Percentiles rank a stretch among this genome's conserved stretches.
phyloP scores from a whole-genome alignment of 2,329 filamentous ascomycete species.

The Balansia obtecta region DNA sequence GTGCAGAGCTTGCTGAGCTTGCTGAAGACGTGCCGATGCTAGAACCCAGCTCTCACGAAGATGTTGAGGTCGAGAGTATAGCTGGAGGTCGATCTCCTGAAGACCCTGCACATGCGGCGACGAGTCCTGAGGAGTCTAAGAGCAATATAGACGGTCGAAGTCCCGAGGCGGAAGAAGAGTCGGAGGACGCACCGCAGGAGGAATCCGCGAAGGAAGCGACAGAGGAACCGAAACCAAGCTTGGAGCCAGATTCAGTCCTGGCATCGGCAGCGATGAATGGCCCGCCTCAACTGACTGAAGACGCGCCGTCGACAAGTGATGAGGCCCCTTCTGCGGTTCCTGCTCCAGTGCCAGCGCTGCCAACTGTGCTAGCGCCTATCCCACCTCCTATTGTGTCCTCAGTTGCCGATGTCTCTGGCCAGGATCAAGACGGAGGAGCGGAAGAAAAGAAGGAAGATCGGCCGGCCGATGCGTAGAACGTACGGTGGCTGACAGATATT shows the following conservation, averaged over 20 bases:
- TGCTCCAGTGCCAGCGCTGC: neutral
- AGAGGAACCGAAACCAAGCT: neutral
- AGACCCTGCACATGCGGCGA: conserved; percentile 12
- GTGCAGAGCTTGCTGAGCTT: neutral
- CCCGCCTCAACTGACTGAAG: neutral
- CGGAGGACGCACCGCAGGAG: conserved; percentile 3
- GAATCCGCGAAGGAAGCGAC: conserved; percentile 8
- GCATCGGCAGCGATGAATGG: neutral
- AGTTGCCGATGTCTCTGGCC: neutral
- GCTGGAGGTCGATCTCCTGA: conserved; percentile 17
- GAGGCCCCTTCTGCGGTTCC: neutral
- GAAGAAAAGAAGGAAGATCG: conserved; percentile 7
- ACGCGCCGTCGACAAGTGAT: neutral
- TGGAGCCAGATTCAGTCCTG: neutral
- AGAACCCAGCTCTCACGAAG: neutral
- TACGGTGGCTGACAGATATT: conserved; percentile 3
- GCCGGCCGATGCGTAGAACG: conserved; percentile 9
- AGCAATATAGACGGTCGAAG: neutral
- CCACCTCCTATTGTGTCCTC: neutral
- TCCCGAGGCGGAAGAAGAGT: conserved; percentile 6
- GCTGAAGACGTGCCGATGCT: neutral
- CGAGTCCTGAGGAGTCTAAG: neutral
- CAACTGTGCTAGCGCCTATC: neutral
- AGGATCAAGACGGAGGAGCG: neutral
- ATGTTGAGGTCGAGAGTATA: neutral